A percentile compares a stretch with the other conserved stretches of the same genome.
Evolutionary conservation across 108 stramenopile species (phyloP).

Genomic region (Stephanodiscus minutulus): DNA sequence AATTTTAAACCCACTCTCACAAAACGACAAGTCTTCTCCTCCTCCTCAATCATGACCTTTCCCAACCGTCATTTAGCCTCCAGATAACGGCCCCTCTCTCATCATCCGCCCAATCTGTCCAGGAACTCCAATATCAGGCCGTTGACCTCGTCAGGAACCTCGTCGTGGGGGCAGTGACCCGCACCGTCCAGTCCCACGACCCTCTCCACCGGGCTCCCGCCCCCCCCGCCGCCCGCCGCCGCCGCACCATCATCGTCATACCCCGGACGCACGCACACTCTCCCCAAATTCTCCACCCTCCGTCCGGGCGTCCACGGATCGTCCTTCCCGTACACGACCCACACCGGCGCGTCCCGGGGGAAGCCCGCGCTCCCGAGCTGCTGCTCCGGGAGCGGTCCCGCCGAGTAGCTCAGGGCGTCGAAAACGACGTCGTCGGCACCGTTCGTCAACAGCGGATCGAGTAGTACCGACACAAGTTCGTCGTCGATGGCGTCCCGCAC

Average conservation of each 20-base stretch:
- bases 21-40: too few relatives aligned
- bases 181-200: slow-evolving; percentile 80
- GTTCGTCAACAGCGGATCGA: slow-evolving; percentile 81
- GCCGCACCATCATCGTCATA: slow-evolving; percentile 17
- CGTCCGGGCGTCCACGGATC: slow-evolving; percentile 93
- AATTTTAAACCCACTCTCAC: too few relatives aligned
- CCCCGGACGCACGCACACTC: slow-evolving; percentile 28
- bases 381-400: slow-evolving; percentile 96
- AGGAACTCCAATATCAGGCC: slow-evolving; percentile 83
- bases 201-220: slow-evolving; percentile 57
- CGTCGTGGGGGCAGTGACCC: slow-evolving; percentile 97
- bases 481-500: slow-evolving; percentile 81
- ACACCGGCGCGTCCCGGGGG: slow-evolving; percentile 66
- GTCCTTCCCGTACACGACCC: slow-evolving; percentile 86
- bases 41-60: too few relatives aligned
- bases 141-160: slow-evolving; percentile 91
- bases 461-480: slow-evolving; percentile 82
- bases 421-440: slow-evolving; percentile 93
- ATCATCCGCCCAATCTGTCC: slow-evolving; percentile 28
- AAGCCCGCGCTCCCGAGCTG: slow-evolving; percentile 59
- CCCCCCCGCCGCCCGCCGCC: slow-evolving; percentile 33
- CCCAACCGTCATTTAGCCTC: not conserved
- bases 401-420: slow-evolving; percentile 91
- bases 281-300: slow-evolving; percentile 71
- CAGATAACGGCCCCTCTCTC: too few relatives aligned